These are phyloP conservation scores for Microdochium nivale DNA, from an alignment of 2,329 filamentous ascomycete genomes.

Conservation along the genomic window DNA sequence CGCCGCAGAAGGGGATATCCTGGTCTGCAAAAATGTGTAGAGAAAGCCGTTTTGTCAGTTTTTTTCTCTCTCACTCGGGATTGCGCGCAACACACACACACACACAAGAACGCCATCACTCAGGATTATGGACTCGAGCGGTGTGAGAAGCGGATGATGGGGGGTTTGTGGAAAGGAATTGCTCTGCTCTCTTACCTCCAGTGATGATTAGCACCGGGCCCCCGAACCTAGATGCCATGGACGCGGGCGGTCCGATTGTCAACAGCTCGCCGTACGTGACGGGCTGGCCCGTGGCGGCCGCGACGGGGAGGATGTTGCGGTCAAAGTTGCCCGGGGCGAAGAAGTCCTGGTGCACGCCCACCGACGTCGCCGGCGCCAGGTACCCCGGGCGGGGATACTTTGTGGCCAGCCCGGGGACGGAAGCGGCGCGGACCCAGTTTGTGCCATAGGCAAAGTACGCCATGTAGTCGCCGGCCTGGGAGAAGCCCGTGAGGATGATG, in stretches of 20 bases:
- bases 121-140: slow-evolving; percentile 9
- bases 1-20: slow-evolving; percentile 52
- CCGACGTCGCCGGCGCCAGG: slow-evolving; percentile 34
- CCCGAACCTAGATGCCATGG: slow-evolving; percentile 27
- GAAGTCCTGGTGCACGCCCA: slow-evolving; percentile 43
- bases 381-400: slow-evolving; percentile 39
- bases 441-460: slow-evolving; percentile 31
- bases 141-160: no score
- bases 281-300: slow-evolving; percentile 42
- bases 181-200: no score
- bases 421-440: slow-evolving; percentile 35
- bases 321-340: slow-evolving; percentile 47
- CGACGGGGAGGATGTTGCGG: slow-evolving; percentile 35
- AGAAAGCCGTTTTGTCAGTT: background rate
- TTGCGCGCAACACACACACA: background rate
- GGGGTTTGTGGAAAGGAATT: no score
- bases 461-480: slow-evolving; percentile 35
- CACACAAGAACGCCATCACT: no score
- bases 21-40: slow-evolving; percentile 18
- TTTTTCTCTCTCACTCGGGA: no score
- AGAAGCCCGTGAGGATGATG: slow-evolving; percentile 53
- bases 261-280: slow-evolving; percentile 50
- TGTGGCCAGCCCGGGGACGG: slow-evolving; percentile 14
- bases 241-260: slow-evolving; percentile 35
- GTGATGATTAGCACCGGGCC: slow-evolving; percentile 53